These are phyloP conservation scores for Medicago lupulina DNA, from an alignment of 306 rosid genomes.

Conservation along the genomic window DNA sequence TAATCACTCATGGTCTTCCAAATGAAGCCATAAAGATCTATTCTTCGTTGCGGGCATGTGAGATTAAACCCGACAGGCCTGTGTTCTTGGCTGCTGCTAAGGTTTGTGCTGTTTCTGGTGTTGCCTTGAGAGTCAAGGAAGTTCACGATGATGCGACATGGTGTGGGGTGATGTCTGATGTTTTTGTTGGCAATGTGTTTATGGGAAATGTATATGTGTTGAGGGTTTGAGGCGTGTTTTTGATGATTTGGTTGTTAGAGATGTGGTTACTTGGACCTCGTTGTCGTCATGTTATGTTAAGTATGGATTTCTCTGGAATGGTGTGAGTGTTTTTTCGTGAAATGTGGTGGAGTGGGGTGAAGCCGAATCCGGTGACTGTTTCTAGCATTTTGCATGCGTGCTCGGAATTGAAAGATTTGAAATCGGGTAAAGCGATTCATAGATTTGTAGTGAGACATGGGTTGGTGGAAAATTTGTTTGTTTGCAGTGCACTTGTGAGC, in stretches of 20 bases:
- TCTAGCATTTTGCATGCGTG: no score
- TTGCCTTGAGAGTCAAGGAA: conserved; percentile 46
- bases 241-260: conserved; percentile 49
- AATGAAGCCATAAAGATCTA: conserved; percentile 51
- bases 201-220: conserved; percentile 47
- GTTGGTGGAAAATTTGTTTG: no score
- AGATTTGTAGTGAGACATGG: no score
- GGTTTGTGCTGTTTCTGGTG: conserved; percentile 58
- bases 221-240: conserved; percentile 51
- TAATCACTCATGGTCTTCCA: conserved; percentile 46
- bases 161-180: conserved; percentile 49
- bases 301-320: conserved; percentile 44
- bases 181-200: conserved; percentile 47
- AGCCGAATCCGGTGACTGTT: no score
- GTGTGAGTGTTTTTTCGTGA: conserved; percentile 43
- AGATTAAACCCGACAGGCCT: conserved; percentile 36
- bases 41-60: conserved; percentile 36
- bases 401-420: no score
- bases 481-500: no score
- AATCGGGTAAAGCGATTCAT: no score
- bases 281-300: conserved; percentile 49
- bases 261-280: conserved; percentile 57
- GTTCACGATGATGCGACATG: conserved; percentile 44
- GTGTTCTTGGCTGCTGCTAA: conserved; percentile 50
- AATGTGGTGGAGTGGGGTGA: conserved; percentile 48